A percentile compares a stretch with the other conserved stretches of the same genome.
These are phyloP conservation scores for Trichoderma hamatum DNA, from an alignment of 2,329 filamentous ascomycete genomes.

Conservation along the genomic window DNA sequence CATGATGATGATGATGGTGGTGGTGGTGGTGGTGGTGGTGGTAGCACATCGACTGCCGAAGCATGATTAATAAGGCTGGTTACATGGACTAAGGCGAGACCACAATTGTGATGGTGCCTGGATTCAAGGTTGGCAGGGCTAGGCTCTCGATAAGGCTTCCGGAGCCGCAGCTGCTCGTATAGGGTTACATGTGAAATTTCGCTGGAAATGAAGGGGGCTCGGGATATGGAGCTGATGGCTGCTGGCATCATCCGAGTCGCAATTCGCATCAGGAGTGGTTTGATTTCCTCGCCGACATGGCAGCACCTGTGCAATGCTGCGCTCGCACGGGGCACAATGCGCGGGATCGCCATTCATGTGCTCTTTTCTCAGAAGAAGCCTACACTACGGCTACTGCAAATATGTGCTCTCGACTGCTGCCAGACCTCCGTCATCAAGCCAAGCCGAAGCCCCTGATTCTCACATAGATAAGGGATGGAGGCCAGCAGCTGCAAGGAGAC, in stretches of 20 bases:
- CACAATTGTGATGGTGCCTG: neutral
- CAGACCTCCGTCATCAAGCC: slow-evolving; percentile 1
- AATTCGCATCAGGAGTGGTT: neutral
- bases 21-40: neutral
- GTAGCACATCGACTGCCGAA: neutral
- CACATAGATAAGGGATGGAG: neutral
- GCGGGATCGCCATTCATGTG: neutral
- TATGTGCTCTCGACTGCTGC: neutral
- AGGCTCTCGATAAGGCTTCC: neutral
- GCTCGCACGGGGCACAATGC: neutral
- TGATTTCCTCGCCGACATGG: slow-evolving; percentile 15
- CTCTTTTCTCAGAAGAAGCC: neutral
- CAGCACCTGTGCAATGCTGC: slow-evolving; percentile 15
- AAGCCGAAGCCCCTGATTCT: slow-evolving; percentile 18
- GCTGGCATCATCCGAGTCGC: slow-evolving; percentile 1
- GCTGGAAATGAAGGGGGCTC: slow-evolving; percentile 12
- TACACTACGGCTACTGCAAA: neutral
- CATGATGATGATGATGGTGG: neutral
- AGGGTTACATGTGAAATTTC: slow-evolving; percentile 11
- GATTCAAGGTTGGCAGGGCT: neutral
- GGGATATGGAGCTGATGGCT: slow-evolving; percentile 4
- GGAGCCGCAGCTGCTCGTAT: neutral
- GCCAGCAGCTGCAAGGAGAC: neutral
- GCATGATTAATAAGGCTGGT: neutral
- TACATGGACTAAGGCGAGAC: neutral